Conservation (phyloP, 352 stramenopile species). For the Aphanomyces cochlioides region DNA sequence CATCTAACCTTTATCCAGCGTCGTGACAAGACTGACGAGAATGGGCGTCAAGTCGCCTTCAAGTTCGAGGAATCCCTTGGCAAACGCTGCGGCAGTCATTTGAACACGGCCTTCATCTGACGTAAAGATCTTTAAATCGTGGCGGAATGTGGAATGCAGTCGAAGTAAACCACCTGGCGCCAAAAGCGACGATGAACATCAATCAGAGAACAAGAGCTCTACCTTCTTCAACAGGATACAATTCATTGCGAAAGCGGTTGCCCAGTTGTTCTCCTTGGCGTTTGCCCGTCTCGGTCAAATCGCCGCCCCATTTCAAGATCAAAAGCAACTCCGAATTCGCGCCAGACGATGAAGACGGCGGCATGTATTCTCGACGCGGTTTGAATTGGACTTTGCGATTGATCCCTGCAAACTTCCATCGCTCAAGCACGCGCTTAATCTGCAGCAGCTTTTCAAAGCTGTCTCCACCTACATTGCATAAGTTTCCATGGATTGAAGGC, state of each 20-base stretch:
- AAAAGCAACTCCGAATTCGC: constrained; percentile 87
- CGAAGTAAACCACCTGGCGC: constrained; percentile 89
- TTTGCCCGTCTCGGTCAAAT: constrained; percentile 97
- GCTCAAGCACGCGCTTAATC: constrained; percentile 95
- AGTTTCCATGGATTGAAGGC: no score
- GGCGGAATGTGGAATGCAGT: constrained; percentile 98
- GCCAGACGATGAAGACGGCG: constrained; percentile 17
- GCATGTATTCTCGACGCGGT: constrained; percentile 59
- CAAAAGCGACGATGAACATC: not conserved
- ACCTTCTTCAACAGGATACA: constrained; percentile 86
- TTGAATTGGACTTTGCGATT: constrained; percentile 96
- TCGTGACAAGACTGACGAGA: constrained; percentile 94
- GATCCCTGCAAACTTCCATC: constrained; percentile 96
- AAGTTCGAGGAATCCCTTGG: constrained; percentile 98
- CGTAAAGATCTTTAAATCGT: constrained; percentile 99
- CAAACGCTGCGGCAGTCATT: constrained; percentile 99
- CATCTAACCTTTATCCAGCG: constrained; percentile 64
- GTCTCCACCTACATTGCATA: constrained; percentile 50
- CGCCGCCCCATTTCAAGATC: constrained; percentile 99
- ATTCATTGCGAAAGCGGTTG: constrained; percentile 84
- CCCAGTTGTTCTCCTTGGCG: constrained; percentile 95
- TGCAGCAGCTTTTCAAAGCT: constrained; percentile 91
- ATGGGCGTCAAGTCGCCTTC: constrained; percentile 99
- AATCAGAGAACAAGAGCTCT: not conserved
- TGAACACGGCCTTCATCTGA: constrained; percentile 99